A percentile compares a stretch with the other conserved stretches of the same genome.
These are phyloP conservation scores for Larix sibirica DNA, from an alignment of 83 land plant species.

Conservation along the genomic window DNA sequence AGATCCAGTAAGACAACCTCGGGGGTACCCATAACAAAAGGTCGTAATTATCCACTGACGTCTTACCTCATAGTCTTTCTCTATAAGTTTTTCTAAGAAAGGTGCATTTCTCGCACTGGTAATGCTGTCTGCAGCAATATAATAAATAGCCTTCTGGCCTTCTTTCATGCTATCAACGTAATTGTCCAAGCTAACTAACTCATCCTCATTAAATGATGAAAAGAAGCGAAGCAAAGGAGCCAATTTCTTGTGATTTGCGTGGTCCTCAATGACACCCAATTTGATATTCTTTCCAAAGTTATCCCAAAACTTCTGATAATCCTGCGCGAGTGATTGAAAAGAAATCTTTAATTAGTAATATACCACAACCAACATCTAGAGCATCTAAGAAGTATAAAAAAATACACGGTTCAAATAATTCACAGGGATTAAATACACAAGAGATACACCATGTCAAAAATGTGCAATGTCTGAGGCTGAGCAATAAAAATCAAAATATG, in stretches of 20 bases:
- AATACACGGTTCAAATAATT: no score
- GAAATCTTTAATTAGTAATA: no score
- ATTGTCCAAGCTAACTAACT: conserved; percentile 71
- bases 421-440: no score
- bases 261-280: conserved; percentile 92
- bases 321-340: conserved; percentile 38
- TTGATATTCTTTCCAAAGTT: conserved; percentile 92
- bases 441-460: no score
- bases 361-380: no score
- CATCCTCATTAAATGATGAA: conserved; percentile 85
- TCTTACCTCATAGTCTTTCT: conserved; percentile 86
- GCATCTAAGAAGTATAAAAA: no score
- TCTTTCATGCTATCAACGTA: conserved; percentile 92
- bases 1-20: neutral
- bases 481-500: no score
- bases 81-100: conserved; percentile 84
- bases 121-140: conserved; percentile 87
- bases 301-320: conserved; percentile 95
- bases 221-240: conserved; percentile 82
- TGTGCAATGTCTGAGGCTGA: no score
- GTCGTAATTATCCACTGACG: neutral
- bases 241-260: conserved; percentile 90
- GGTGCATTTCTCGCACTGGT: conserved; percentile 95
- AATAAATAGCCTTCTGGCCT: conserved; percentile 94
- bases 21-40: neutral